Percentiles rank a stretch among this genome's conserved stretches.
Evolutionary conservation across 352 stramenopile genomes (phyloP).

Genomic region (Phytophthora kernoviae): DNA sequence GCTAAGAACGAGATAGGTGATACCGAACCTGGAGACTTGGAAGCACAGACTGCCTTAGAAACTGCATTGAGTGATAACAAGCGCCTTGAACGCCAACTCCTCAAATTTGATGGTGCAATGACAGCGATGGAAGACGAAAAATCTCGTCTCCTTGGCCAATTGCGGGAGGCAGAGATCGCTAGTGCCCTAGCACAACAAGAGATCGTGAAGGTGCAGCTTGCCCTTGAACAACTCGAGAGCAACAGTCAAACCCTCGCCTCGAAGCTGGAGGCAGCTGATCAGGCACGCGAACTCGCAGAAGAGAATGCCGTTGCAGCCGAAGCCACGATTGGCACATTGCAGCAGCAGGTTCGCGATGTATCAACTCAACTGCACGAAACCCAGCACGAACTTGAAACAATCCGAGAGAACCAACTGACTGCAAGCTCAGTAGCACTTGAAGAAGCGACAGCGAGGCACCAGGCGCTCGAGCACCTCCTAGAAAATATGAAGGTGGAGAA

Average conservation of each 20-base stretch:
- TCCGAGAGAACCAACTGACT: constrained; percentile 52
- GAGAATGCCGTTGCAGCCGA: constrained; percentile 33
- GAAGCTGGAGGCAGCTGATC: constrained; percentile 34
- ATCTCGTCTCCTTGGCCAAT: constrained; percentile 40
- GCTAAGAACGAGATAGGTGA: constrained; percentile 24
- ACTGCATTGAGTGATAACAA: constrained; percentile 39
- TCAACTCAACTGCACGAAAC: constrained; percentile 54
- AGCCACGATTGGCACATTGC: constrained; percentile 48
- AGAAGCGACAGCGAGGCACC: constrained; percentile 56
- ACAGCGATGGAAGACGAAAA: constrained; percentile 61
- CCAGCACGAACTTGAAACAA: constrained; percentile 48
- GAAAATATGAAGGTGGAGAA: constrained; percentile 60
- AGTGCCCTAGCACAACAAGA: constrained; percentile 41
- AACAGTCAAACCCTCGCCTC: constrained; percentile 30
- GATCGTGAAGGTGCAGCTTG: constrained; percentile 35
- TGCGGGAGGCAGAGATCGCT: constrained; percentile 47
- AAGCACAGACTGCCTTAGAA: constrained; percentile 30
- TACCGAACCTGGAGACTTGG: constrained; percentile 14
- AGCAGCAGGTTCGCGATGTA: constrained; percentile 64
- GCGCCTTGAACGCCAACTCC: constrained; percentile 44
- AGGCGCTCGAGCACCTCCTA: constrained; percentile 59
- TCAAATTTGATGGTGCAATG: constrained; percentile 52
- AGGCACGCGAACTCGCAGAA: constrained; percentile 35
- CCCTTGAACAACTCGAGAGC: constrained; percentile 37
- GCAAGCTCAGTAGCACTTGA: constrained; percentile 51